These are phyloP conservation scores for Suaeda aralocaspica DNA, from an alignment of 148 eudicot species.

Conservation along the genomic window DNA sequence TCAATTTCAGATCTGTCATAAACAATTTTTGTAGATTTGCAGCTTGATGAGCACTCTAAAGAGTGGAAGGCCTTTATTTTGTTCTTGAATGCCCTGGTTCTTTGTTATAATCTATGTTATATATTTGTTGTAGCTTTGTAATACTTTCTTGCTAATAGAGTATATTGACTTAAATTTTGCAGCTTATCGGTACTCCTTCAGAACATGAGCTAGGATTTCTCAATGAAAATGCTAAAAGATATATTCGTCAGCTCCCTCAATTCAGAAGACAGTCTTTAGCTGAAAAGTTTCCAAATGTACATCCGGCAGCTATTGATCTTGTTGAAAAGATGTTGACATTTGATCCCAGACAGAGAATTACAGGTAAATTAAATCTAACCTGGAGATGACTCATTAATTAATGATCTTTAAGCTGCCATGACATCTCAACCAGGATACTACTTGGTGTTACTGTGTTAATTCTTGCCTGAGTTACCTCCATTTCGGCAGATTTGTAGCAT, in stretches of 20 bases:
- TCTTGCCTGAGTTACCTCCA: no score
- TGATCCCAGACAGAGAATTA: slow-evolving; percentile 87
- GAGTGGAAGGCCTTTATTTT: no score
- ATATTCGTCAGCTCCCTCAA: slow-evolving; percentile 73
- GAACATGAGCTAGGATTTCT: slow-evolving; percentile 77
- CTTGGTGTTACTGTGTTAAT: no score
- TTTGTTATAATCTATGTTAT: no score
- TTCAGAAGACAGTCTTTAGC: slow-evolving; percentile 69
- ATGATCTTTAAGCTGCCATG: background rate
- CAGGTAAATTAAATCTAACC: slow-evolving; percentile 43
- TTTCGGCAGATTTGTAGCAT: no score
- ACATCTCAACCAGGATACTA: background rate
- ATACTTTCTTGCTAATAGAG: slow-evolving; percentile 9
- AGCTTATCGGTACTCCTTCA: slow-evolving; percentile 93
- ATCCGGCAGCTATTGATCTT: slow-evolving; percentile 86
- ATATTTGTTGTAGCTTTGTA: background rate
- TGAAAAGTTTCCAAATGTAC: slow-evolving; percentile 81
- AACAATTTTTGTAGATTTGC: background rate
- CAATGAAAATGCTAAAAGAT: slow-evolving; percentile 95
- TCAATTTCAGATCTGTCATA: background rate
- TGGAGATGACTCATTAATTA: background rate
- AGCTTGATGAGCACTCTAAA: background rate
- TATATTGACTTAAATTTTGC: slow-evolving; percentile 20
- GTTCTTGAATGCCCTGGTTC: no score
- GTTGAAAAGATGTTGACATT: slow-evolving; percentile 92